Evolutionary conservation across 305 asterid genomes (phyloP), one percentile per base, ranked within the genome.

Genomic region (Striga hermonthica): DNA sequence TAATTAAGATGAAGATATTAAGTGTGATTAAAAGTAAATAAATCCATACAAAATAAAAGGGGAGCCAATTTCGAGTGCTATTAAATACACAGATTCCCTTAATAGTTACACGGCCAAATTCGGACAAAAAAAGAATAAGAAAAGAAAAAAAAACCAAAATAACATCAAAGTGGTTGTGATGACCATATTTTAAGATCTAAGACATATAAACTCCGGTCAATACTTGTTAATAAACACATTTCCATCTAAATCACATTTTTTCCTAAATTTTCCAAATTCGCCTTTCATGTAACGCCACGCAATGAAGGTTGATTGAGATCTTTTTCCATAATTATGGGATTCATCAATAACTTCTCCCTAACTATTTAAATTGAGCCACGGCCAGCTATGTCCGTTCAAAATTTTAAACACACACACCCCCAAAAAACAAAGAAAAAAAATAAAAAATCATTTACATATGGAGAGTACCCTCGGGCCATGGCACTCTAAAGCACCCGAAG

Each of bases 401-500:
- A 40, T 57, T 58, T 22, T 67, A 64, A 45, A 47, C 40, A 59
- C 12, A 6, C 7, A 7, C 8, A 22, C 1, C 12, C 7, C 6
- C 57, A 5, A 9, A n/a, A n/a, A n/a, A n/a, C n/a, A n/a, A n/a
- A n/a, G n/a, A n/a, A n/a, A n/a, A n/a, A n/a, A n/a, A n/a, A n/a
- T n/a, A n/a, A n/a, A n/a, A n/a, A 37, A 14, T 3, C 36, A 57
- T 4, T 4, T 41, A 61, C 12, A 7, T 5, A 84, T 82, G 87
- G 83, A 72, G 1, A 22, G n/a, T 40, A 28, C 66, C 47, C 31
- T 50, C 7, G 84, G 82, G 53, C 69, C 71, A 40, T 78, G 78
- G 58, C 80, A 63, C 67, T 86, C 91, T 11, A 76, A 81, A 31
- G 80, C 84, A 2, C 81, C 81, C 16, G 73, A 80, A 52, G 82